Evolutionary conservation across 352 stramenopile genomes (phyloP), one percentile per base, ranked within the genome.

Genomic region (Peronospora destructor): DNA sequence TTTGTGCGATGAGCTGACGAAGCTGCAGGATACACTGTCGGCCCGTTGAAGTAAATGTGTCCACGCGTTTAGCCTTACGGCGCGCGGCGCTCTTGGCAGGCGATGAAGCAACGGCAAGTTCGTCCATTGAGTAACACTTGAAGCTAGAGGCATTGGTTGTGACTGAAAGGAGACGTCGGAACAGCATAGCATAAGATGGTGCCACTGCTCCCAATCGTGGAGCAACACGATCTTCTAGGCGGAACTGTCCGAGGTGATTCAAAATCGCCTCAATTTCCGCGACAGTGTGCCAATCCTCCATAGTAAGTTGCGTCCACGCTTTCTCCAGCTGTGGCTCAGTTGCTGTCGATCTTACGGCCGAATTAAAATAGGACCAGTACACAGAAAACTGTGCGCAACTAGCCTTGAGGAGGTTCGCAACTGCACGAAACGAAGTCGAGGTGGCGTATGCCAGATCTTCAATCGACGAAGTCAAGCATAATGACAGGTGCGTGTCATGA

Each of bases 211-310:
- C 47, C 6, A 33, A n/a, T 16, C 54, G 50, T 4, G 37, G 39
- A 9, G 34, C 25, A 25, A 56, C 6, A 12, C 52, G 52, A 16
- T 70, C 32, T 39, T 69, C 59, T 9, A 72, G 45, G 37, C 50
- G 48, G 32, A 72, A 61, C 28, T 66, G 64, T 2, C 4, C 19
- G 2, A 72, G 35, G 26, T 68, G 62, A 42, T 56, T 55, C 32
- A 72, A 34, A 40, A 68, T 32, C 5, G 63, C 64, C 41, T 73
- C 64, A 8, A 73, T 28, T 36, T 73, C 64, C n/a, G 45, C 45
- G n/a, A 39, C 57, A 26, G 59, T 61, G 9, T 32, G 37, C 64
- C 59, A 72, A 36, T 67, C 59, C 4, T 68, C 48, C 13, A 40
- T 40, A 9, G 35, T 45, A 28, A 72, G 55, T 16, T 72, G 55